Evolutionary conservation across 345 rosid species (phyloP), one percentile per base, ranked within the genome.

Genomic region (Erysimum cheiranthoides): DNA sequence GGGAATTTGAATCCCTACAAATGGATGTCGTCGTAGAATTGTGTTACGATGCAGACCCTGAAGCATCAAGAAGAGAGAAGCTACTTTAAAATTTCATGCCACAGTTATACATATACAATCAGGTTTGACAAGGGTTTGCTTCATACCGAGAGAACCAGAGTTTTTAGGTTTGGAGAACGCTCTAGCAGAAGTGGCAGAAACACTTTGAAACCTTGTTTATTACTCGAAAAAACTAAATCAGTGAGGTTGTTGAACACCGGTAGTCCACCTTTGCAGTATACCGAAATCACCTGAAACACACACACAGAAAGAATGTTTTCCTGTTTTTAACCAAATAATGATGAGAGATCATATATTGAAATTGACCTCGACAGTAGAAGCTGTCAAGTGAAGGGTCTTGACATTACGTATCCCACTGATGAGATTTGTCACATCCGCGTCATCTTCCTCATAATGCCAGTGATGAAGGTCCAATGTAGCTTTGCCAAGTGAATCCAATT

Each of bases 1-100:
- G 4, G 51, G 25, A 6, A 45, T n/a, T 6, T 2, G 18, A 14
- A 45, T 6, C 9, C 50, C 21, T 0, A 45, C 21, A n/a, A n/a
- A 6, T 3, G 2, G 17, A 14, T 0, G 0, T n/a, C 0, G 2
- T 6, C 4, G n/a, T n/a, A n/a, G 1, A 2, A 45, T 6, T 45
- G 50, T 45, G 21, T 6, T 14, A n/a, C 50, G 50, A 45, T 6
- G 0, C 9, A 45, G 9, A 45, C 4, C 18, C 9, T 45, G 18
- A 45, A 45, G 18, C 49, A 45, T 14, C 49, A 14, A 45, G 18
- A 45, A 3, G 47, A 42, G 2, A 13, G 7, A 12, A n/a, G n/a
- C 16, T 13, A 45, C 49, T 45, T 45, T 14, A 14, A 2, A 14
- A n/a, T n/a, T n/a, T 42, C 16, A 13, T 13, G 47, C 47, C 6